These are phyloP conservation scores for Pyrenopolyporus hunteri DNA, from an alignment of 495 filamentous ascomycete species.

Conservation along the genomic window DNA sequence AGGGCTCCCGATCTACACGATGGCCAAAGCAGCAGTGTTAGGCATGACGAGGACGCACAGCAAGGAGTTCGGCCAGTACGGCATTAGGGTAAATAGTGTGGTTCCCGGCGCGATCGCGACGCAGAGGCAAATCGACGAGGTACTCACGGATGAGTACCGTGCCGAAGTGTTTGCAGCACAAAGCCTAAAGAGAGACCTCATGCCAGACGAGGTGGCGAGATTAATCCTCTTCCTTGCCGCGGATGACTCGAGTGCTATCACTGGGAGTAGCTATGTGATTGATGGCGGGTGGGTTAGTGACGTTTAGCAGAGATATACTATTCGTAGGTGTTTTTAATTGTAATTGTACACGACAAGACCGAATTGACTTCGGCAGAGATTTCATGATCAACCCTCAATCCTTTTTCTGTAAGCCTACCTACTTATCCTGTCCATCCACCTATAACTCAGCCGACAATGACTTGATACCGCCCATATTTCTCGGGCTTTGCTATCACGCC, in stretches of 20 bases:
- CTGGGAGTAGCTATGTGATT: conserved; percentile 42
- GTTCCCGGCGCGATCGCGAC: conserved; percentile 52
- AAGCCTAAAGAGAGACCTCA: conserved; percentile 49
- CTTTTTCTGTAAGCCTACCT: too few species aligned
- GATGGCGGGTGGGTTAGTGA: conserved; percentile 45
- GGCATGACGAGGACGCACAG: conserved; percentile 63
- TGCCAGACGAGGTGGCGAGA: conserved; percentile 47
- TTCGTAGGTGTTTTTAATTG: too few species aligned
- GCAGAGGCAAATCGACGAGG: conserved; percentile 51
- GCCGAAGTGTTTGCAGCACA: conserved; percentile 47
- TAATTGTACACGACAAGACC: too few species aligned
- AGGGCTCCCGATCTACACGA: conserved; percentile 55
- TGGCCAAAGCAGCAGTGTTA: conserved; percentile 63
- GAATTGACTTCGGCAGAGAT: too few species aligned
- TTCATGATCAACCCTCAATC: too few species aligned
- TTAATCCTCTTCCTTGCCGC: conserved; percentile 42
- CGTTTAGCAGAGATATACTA: conserved; percentile 8
- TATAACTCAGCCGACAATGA: too few species aligned
- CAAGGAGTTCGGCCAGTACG: conserved; percentile 58
- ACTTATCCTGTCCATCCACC: too few species aligned
- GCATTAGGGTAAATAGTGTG: conserved; percentile 63
- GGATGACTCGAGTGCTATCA: conserved; percentile 44
- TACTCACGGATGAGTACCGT: conserved; percentile 52
- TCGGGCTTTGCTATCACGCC: not conserved
- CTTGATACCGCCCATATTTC: not conserved